Conservation (phyloP, 192 early-diverging fungal species). For the Coemansia sp. region DNA sequence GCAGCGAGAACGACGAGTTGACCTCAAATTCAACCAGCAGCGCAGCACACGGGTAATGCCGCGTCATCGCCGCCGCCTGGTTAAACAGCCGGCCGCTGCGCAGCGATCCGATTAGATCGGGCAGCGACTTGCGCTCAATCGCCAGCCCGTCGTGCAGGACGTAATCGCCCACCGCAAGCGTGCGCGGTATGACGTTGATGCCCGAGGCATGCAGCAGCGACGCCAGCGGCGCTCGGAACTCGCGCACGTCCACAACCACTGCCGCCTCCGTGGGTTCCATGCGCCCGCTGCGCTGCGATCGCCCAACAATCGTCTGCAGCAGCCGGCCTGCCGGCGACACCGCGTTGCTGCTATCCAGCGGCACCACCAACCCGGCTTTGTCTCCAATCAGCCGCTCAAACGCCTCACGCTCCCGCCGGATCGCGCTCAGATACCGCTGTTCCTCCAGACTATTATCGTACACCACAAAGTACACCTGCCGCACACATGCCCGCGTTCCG, state of each 20-base stretch:
- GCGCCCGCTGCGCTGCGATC: slow-evolving; percentile 26
- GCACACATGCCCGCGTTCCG: slow-evolving; percentile 52
- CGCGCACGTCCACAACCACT: slow-evolving; percentile 86
- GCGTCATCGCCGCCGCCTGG: slow-evolving; percentile 85
- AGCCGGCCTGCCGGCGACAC: slow-evolving; percentile 26
- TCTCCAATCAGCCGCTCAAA: slow-evolving; percentile 90
- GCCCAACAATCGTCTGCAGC: slow-evolving; percentile 8
- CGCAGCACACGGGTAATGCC: slow-evolving; percentile 72
- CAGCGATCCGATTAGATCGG: slow-evolving; percentile 82
- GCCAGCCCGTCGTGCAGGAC: slow-evolving; percentile 79
- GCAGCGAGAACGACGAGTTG: slow-evolving; percentile 74
- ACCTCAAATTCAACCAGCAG: slow-evolving; percentile 92
- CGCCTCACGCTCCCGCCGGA: slow-evolving; percentile 86
- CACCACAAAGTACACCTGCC: slow-evolving; percentile 87
- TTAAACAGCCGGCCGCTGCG: slow-evolving; percentile 81
- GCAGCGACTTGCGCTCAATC: slow-evolving; percentile 88
- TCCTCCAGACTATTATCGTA: slow-evolving; percentile 96
- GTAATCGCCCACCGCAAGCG: slow-evolving; percentile 91
- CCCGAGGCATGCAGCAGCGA: slow-evolving; percentile 74
- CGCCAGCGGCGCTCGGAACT: slow-evolving; percentile 90
- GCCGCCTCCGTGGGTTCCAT: neutral
- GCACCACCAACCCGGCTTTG: slow-evolving; percentile 66
- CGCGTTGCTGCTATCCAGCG: slow-evolving; percentile 6
- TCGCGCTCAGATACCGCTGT: slow-evolving; percentile 77
- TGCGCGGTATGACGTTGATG: slow-evolving; percentile 73